These are phyloP conservation scores for Piromyces finnis DNA, from an alignment of 192 early-diverging fungal species.

Conservation along the genomic window DNA sequence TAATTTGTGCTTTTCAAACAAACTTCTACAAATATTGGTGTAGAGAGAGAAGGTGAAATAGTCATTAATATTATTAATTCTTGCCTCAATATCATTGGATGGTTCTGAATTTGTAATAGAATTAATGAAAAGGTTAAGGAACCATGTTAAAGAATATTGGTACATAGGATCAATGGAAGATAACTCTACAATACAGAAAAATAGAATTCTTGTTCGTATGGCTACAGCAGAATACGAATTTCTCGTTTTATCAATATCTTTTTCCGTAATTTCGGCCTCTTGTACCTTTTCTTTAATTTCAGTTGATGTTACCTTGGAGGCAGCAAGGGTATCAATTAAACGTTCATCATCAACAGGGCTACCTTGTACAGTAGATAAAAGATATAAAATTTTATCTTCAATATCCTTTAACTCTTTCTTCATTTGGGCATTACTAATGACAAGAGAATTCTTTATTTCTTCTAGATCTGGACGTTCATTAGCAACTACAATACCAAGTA, in stretches of 20 bases:
- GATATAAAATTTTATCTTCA: conserved; percentile 42
- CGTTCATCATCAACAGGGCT: conserved; percentile 42
- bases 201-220: conserved; percentile 28
- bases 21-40: conserved; percentile 34
- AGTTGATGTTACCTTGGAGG: conserved; percentile 39
- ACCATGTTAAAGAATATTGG: conserved; percentile 39
- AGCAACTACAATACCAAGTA: conserved; percentile 38
- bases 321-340: conserved; percentile 34
- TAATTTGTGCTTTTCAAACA: conserved; percentile 45
- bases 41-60: conserved; percentile 40
- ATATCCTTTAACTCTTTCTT: conserved; percentile 44
- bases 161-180: conserved; percentile 42
- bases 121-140: conserved; percentile 34
- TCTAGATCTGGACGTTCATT: conserved; percentile 40
- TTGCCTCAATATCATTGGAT: conserved; percentile 14
- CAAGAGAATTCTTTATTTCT: conserved; percentile 38
- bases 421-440: conserved; percentile 40
- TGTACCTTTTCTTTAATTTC: conserved; percentile 37
- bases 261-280: conserved; percentile 33
- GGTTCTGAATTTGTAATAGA: conserved; percentile 30
- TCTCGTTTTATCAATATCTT: conserved; percentile 35
- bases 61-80: conserved; percentile 28
- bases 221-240: conserved; percentile 40
- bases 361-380: conserved; percentile 38
- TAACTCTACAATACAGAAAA: conserved; percentile 43